Percentiles rank a stretch among this genome's conserved stretches.
Conservation (phyloP, 2,329 filamentous ascomycete genomes). For the Diplodia seriata region DNA sequence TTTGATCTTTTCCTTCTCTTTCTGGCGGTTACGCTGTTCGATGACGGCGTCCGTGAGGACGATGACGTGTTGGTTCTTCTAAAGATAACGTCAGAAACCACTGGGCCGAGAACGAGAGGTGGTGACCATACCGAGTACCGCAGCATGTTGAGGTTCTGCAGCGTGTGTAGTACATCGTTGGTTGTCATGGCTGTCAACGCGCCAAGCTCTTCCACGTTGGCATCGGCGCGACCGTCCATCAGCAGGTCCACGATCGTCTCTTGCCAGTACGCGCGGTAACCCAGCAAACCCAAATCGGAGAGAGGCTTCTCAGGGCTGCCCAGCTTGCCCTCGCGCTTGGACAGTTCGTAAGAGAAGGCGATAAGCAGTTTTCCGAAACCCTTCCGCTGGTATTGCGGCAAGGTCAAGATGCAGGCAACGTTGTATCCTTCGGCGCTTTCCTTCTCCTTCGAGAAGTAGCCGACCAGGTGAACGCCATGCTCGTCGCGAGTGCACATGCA, state of each 20-base stretch:
- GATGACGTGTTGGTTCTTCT: slow-evolving; percentile 93
- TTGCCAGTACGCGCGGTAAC: slow-evolving; percentile 97
- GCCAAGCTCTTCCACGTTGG: slow-evolving; percentile 86
- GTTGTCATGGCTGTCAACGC: slow-evolving; percentile 90
- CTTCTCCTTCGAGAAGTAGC: slow-evolving; percentile 99
- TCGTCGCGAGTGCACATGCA: slow-evolving; percentile 93
- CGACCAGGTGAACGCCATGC: slow-evolving; percentile 91
- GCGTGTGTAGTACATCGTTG: slow-evolving; percentile 91
- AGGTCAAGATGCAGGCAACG: slow-evolving; percentile 93
- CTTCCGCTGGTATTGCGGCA: slow-evolving; percentile 95
- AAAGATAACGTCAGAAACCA: neutral
- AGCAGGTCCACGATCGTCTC: slow-evolving; percentile 90
- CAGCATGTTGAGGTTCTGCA: slow-evolving; percentile 94
- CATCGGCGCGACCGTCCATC: slow-evolving; percentile 70
- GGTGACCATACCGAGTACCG: slow-evolving; percentile 71
- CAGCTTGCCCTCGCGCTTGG: slow-evolving; percentile 91
- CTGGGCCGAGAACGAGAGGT: slow-evolving; percentile 7
- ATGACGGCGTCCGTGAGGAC: slow-evolving; percentile 87
- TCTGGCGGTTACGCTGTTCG: slow-evolving; percentile 69
- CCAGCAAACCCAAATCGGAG: slow-evolving; percentile 88
- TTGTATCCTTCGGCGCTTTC: slow-evolving; percentile 97
- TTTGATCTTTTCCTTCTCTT: slow-evolving; percentile 82
- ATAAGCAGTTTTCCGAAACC: slow-evolving; percentile 93
- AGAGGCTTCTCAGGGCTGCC: slow-evolving; percentile 97
- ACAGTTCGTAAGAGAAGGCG: slow-evolving; percentile 96